phyloP scores from a whole-genome alignment of 768 basidiomycete genomes.

The Lactarius evosmus region DNA sequence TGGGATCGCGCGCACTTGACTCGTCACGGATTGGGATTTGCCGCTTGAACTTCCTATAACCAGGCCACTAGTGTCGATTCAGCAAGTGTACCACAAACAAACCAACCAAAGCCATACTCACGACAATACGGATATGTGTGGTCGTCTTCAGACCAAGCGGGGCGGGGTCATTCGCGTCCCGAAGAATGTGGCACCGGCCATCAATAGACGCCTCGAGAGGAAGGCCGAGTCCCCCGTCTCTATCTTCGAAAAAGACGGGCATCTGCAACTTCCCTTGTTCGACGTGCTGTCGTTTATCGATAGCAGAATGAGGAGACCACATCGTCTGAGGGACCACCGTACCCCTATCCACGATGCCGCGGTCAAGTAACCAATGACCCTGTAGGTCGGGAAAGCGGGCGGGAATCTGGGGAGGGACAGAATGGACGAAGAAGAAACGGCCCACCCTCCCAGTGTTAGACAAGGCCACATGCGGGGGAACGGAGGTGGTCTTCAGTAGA shows the following conservation, averaged over 20 bases:
- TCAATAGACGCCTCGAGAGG: not conserved
- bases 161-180: not conserved
- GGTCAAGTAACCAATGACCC: not conserved
- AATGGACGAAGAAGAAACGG: not conserved
- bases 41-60: not conserved
- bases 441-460: not conserved
- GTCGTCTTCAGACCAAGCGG: not conserved
- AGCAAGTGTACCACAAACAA: not conserved
- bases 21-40: constrained; percentile 6
- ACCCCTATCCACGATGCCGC: not conserved
- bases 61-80: not conserved
- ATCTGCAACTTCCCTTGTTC: not conserved
- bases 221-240: not conserved
- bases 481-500: not conserved
- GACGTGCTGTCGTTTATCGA: not conserved
- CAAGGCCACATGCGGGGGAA: not conserved
- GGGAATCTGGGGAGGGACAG: not conserved
- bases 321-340: not conserved
- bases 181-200: not conserved
- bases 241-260: not conserved
- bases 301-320: not conserved
- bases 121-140: not conserved
- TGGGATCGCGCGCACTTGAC: not conserved
- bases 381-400: not conserved
- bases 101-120: not conserved